Base-by-base conservation (phyloP, 2,329 filamentous ascomycete genomes). In the Botrytis fabae region DNA sequence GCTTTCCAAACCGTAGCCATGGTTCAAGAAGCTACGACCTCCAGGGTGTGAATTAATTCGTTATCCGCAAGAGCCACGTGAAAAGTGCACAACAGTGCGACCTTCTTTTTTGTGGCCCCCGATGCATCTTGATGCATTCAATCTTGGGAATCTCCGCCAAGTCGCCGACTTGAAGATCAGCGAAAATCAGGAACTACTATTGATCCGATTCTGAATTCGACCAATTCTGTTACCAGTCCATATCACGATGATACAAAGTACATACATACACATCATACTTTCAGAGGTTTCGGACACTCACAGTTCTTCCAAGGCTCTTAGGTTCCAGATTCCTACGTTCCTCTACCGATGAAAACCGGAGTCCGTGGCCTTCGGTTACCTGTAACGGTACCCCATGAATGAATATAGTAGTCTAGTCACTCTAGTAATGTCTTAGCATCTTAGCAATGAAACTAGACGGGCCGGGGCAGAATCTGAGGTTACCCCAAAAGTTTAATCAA, bases 91-190 rank as follows among this genome's bases (percentile, higher is more conserved):
- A 42, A 20, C 20, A 28, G 32, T 28, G 40, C 46, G n/a, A 71
- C 32, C 65, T 57, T 42, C 64, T 68, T 57, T 54, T 57, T 71
- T 57, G 69, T 65, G 69, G 38, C 69, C 60, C 69, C 60, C 60
- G n/a, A 71, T 42, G 69, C 44, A 71, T 42, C 57, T 54, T 51
- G 63, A 51, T 66, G 63, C 46, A 66, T 22, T 42, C 38, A 71
- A 59, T 65, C 69, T 65, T 54, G 60, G 60, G 38, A 66, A 59
- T 22, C 32, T 46, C 38, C 38, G 60, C 69, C 69, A 71, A 71
- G 69, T 71, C 69, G 69, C 69, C 69, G 69, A 71, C 69, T 65
- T 71, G 44, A 64, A 54, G 60, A 71, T 65, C 60, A 46, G 35
- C 42, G 48, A 16, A 68, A 28, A 54, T 57, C 54, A 70, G 65